Evolutionary conservation across 768 basidiomycete genomes (phyloP).

Genomic region (Tricholomella constricta): DNA sequence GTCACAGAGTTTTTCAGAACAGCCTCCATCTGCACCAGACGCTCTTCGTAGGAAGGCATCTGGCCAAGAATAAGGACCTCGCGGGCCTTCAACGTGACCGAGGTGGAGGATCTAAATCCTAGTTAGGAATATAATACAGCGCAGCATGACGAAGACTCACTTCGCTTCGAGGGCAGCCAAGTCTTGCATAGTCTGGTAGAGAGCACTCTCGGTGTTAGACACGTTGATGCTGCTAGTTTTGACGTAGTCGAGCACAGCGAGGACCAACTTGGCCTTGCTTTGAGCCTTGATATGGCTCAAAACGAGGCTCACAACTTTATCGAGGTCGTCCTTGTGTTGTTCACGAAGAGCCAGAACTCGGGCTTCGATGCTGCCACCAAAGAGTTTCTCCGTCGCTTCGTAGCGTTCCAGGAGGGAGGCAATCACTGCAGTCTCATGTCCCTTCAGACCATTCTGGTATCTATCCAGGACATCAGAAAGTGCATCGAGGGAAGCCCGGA

Average conservation of each 20-base stretch:
- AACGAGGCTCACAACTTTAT: slow-evolving; percentile 82
- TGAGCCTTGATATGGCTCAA: slow-evolving; percentile 96
- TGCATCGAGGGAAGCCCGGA: slow-evolving; percentile 68
- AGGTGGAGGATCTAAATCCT: slow-evolving; percentile 74
- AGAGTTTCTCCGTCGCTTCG: slow-evolving; percentile 85
- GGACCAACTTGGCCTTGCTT: slow-evolving; percentile 86
- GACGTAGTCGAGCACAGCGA: slow-evolving; percentile 86
- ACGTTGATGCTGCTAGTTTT: slow-evolving; percentile 79
- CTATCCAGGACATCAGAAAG: slow-evolving; percentile 78
- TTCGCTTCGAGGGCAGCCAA: slow-evolving; percentile 89
- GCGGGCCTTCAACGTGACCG: slow-evolving; percentile 92
- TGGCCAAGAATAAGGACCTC: slow-evolving; percentile 96
- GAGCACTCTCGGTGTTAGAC: slow-evolving; percentile 68
- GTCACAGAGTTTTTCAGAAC: slow-evolving; percentile 88
- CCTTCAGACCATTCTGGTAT: slow-evolving; percentile 81
- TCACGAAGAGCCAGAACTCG: slow-evolving; percentile 89
- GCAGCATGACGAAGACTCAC: slow-evolving; percentile 41
- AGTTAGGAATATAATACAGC: background rate
- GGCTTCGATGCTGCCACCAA: slow-evolving; percentile 93
- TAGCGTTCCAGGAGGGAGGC: slow-evolving; percentile 79
- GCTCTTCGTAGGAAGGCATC: slow-evolving; percentile 97
- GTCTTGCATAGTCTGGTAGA: slow-evolving; percentile 77
- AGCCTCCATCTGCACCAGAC: slow-evolving; percentile 90
- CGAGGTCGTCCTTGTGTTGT: slow-evolving; percentile 88
- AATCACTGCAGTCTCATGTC: slow-evolving; percentile 79